Conservation (phyloP, 1,139 yeast genomes). For the Hansenula sp. region DNA sequence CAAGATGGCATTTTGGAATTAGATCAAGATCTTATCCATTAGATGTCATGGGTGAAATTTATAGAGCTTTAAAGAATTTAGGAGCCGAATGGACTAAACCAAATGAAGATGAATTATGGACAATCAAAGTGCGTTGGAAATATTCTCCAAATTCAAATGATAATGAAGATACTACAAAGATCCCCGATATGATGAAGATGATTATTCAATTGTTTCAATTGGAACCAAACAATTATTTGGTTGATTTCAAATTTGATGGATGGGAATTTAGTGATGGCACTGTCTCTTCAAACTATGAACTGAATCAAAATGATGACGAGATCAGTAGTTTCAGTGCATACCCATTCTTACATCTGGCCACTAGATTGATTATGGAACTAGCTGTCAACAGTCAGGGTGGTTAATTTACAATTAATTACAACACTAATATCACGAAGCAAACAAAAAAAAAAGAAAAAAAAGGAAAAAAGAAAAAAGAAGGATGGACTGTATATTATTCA, state of each 20-base stretch:
- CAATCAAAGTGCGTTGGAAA: conserved; percentile 94
- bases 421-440: too few species aligned
- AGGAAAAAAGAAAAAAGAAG: too few species aligned
- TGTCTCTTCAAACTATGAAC: conserved; percentile 14
- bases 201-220: conserved; percentile 93
- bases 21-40: conserved; percentile 94
- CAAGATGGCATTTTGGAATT: conserved; percentile 99
- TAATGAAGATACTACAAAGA: conserved; percentile 23
- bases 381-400: conserved; percentile 76
- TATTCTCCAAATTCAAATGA: conserved; percentile 45
- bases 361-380: conserved; percentile 90
- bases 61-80: conserved; percentile 84
- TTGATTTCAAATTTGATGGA: conserved; percentile 97
- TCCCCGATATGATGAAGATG: conserved; percentile 91
- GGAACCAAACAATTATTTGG: conserved; percentile 92
- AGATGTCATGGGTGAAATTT: conserved; percentile 98
- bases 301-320: conserved; percentile 49
- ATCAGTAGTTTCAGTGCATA: conserved; percentile 87
- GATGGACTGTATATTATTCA: too few species aligned
- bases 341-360: conserved; percentile 90
- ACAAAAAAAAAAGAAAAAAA: too few species aligned
- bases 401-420: too few species aligned
- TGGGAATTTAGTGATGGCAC: conserved; percentile 59
- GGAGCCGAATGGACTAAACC: conserved; percentile 99
- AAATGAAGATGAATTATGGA: conserved; percentile 92